These are phyloP conservation scores for Dipteronia dyeriana DNA, from an alignment of 345 rosid genomes.

Conservation along the genomic window DNA sequence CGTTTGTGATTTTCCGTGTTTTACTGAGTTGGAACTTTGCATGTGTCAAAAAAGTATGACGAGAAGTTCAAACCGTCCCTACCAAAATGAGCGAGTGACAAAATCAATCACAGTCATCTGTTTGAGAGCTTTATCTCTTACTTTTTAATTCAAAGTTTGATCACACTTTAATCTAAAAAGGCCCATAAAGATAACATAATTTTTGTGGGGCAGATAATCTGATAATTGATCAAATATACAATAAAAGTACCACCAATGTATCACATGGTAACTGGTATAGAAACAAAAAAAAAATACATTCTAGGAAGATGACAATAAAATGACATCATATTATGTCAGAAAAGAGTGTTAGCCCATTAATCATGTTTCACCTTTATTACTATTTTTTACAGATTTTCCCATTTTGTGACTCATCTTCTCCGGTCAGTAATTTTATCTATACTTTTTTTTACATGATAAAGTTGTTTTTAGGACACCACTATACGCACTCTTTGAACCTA, in stretches of 20 bases:
- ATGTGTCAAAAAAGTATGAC: neutral
- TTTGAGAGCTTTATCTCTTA: constrained; percentile 4
- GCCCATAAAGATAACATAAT: constrained; percentile 13
- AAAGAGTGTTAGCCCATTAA: neutral
- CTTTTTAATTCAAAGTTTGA: constrained; percentile 5
- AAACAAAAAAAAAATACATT: neutral
- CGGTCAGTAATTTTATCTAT: neutral
- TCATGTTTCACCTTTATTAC: neutral
- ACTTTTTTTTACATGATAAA: neutral
- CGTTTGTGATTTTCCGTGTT: constrained; percentile 1
- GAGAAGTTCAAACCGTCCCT: constrained; percentile 12
- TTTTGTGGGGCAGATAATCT: neutral
- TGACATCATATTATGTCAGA: neutral
- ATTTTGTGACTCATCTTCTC: neutral
- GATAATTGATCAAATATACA: neutral
- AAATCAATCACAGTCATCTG: constrained; percentile 2
- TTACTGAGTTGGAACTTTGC: constrained; percentile 9
- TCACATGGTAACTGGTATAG: constrained; percentile 4
- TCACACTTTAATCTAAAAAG: constrained; percentile 7
- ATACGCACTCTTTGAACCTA: neutral
- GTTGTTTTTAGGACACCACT: neutral
- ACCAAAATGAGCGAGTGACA: neutral
- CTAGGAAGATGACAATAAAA: constrained; percentile 4
- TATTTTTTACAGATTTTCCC: neutral
- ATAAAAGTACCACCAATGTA: neutral